phyloP scores from a whole-genome alignment of 2,329 filamentous ascomycete genomes.

The Davidsoniella australis region DNA sequence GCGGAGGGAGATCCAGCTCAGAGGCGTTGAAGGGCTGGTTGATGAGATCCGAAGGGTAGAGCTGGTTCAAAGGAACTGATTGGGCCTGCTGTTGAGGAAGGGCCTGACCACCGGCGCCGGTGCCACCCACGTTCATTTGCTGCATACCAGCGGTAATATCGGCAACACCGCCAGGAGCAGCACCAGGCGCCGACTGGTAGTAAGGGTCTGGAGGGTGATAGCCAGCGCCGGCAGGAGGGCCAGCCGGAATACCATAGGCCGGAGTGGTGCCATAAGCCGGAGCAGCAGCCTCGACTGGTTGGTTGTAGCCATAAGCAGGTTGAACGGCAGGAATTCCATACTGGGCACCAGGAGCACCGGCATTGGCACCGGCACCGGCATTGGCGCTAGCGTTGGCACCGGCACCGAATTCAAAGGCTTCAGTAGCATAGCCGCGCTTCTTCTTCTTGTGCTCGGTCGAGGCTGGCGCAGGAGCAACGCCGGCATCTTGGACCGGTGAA shows the following conservation, averaged over 20 bases:
- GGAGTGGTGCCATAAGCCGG: conserved; percentile 25
- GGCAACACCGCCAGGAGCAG: conserved; percentile 35
- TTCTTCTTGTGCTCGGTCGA: conserved; percentile 49
- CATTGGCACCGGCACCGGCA: conserved; percentile 25
- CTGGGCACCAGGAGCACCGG: conserved; percentile 29
- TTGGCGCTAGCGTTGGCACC: conserved; percentile 56
- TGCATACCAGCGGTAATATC: conserved; percentile 74
- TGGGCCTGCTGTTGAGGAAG: conserved; percentile 32
- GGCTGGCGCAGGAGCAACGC: conserved; percentile 12
- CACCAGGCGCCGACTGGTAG: conserved; percentile 30
- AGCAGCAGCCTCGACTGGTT: conserved; percentile 31
- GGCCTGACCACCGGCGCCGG: conserved; percentile 28
- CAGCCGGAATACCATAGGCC: conserved; percentile 23
- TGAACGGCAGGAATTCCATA: conserved; percentile 30
- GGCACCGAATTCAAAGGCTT: conserved; percentile 81
- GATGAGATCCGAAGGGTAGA: conserved; percentile 81
- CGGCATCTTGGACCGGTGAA: conserved; percentile 16
- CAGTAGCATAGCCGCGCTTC: conserved; percentile 86
- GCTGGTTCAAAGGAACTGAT: conserved; percentile 48
- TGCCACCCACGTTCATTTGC: conserved; percentile 57
- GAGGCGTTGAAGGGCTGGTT: conserved; percentile 87
- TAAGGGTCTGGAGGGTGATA: conserved; percentile 53
- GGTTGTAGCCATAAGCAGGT: conserved; percentile 38
- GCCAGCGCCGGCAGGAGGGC: conserved; percentile 28
- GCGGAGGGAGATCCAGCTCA: conserved; percentile 80